A percentile compares a stretch with the other conserved stretches of the same genome.
Conservation (phyloP, 2,329 filamentous ascomycete species). For the Chrysoporthe deuterocubensis region DNA sequence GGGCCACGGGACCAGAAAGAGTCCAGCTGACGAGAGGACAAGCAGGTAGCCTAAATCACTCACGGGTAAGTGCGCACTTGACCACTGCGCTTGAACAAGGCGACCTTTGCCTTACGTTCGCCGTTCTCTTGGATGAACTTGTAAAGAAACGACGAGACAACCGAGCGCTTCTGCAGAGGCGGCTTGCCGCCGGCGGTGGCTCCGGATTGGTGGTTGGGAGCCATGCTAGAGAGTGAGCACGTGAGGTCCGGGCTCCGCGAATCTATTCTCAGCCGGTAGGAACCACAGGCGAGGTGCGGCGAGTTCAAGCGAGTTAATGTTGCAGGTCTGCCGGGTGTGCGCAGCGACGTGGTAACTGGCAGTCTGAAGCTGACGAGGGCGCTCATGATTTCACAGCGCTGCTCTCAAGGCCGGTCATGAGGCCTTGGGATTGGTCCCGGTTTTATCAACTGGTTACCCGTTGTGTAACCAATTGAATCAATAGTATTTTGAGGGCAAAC, state of each 20-base stretch:
- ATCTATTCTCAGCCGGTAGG: background rate
- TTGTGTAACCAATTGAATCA: background rate
- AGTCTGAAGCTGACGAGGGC: background rate
- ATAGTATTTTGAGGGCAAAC: background rate
- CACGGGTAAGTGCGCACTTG: conserved; percentile 65
- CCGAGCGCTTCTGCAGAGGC: conserved; percentile 42
- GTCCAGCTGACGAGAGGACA: background rate
- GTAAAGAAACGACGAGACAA: conserved; percentile 58
- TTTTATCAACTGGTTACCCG: background rate
- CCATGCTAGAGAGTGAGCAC: conserved; percentile 29
- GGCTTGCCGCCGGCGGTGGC: conserved; percentile 15
- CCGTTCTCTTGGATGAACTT: conserved; percentile 42
- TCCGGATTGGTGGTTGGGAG: background rate
- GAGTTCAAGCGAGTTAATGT: background rate
- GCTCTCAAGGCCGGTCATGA: background rate
- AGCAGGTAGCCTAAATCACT: conserved; percentile 30
- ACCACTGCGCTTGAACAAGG: conserved; percentile 64
- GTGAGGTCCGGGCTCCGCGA: background rate
- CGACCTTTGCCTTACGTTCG: conserved; percentile 51
- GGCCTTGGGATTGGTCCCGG: background rate
- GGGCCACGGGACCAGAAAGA: background rate
- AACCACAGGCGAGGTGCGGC: background rate
- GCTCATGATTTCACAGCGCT: background rate
- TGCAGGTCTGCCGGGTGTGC: background rate
- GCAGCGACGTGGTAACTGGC: background rate